phyloP scores from a whole-genome alignment of 2,329 filamentous ascomycete species.

The Aureobasidium sp. region DNA sequence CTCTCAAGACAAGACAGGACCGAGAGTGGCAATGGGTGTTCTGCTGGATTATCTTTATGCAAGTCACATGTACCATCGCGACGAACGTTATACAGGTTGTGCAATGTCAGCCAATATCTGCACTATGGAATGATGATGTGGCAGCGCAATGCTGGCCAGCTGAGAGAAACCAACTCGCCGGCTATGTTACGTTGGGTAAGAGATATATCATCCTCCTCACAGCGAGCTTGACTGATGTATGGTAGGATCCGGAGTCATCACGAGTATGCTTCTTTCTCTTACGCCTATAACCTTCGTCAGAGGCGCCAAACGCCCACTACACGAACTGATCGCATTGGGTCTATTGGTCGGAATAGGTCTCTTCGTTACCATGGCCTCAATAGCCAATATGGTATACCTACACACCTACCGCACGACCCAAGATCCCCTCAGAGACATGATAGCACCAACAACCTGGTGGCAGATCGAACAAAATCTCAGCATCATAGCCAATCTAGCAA shows the following conservation, averaged over 20 bases:
- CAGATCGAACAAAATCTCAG: slow-evolving; percentile 18
- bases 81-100: not conserved
- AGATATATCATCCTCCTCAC: not conserved
- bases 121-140: not conserved
- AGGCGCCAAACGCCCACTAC: not conserved
- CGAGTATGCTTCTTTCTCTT: slow-evolving; percentile 7
- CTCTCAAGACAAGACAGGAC: not conserved
- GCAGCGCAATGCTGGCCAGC: slow-evolving; percentile 7
- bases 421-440: slow-evolving; percentile 8
- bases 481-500: not conserved
- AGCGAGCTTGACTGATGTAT: not conserved
- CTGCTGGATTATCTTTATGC: slow-evolving; percentile 10
- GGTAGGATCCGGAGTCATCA: not conserved
- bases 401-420: slow-evolving; percentile 1
- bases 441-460: slow-evolving; percentile 13
- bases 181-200: slow-evolving; percentile 1
- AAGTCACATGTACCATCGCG: not conserved
- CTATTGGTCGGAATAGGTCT: no score
- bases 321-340: no score
- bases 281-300: slow-evolving; percentile 13
- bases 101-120: slow-evolving; percentile 13
- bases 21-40: slow-evolving; percentile 4
- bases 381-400: slow-evolving; percentile 18
- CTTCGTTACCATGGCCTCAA: slow-evolving; percentile 3
- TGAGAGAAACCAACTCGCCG: not conserved